Conservation (phyloP, 371 early-diverging fungal species). For the Rhizomucor pusillus region DNA sequence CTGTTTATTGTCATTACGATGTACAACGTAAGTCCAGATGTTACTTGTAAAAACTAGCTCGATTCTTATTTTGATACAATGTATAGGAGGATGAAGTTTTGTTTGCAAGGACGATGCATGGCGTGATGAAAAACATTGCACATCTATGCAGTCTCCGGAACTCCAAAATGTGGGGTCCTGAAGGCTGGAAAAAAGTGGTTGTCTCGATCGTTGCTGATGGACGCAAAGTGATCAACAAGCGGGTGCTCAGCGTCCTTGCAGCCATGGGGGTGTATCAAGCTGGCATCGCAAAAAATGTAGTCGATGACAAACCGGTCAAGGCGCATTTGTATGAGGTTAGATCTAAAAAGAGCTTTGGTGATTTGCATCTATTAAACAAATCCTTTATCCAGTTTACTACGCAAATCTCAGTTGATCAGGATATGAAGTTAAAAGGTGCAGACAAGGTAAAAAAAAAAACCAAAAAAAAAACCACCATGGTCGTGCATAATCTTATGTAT, state of each 20-base stretch:
- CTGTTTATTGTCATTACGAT: conserved; percentile 71
- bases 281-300: conserved; percentile 64
- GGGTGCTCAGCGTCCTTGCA: conserved; percentile 54
- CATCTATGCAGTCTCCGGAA: conserved; percentile 66
- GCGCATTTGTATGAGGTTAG: conserved; percentile 79
- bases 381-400: conserved; percentile 67
- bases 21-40: conserved; percentile 57
- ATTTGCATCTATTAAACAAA: background rate
- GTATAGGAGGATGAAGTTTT: conserved; percentile 57
- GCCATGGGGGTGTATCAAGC: conserved; percentile 75
- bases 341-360: background rate
- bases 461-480: background rate
- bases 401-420: conserved; percentile 76
- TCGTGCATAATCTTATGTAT: background rate
- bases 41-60: too few species aligned
- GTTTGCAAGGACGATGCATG: conserved; percentile 73
- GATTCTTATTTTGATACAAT: too few species aligned
- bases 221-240: conserved; percentile 62
- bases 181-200: conserved; percentile 83
- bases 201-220: conserved; percentile 87
- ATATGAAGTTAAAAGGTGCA: conserved; percentile 70
- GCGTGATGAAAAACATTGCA: conserved; percentile 78
- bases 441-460: conserved; percentile 29
- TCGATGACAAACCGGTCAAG: conserved; percentile 55
- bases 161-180: conserved; percentile 66